A percentile compares a stretch with the other conserved stretches of the same genome.
These are phyloP conservation scores for Flaveria sonorensis DNA, from an alignment of 129 eudicot species.

Conservation along the genomic window DNA sequence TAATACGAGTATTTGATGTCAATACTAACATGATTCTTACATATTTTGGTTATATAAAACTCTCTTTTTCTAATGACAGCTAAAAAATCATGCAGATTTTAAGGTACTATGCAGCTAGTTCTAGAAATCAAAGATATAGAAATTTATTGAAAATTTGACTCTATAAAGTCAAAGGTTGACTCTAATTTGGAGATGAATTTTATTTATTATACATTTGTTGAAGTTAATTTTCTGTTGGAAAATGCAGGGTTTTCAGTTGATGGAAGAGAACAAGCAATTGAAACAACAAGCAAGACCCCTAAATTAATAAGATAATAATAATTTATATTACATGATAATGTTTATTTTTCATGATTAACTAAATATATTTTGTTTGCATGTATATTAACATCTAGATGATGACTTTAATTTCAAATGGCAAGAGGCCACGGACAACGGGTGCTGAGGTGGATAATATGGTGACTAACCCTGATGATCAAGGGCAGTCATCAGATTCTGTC, in stretches of 20 bases:
- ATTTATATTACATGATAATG: not conserved
- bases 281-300: conserved; percentile 44
- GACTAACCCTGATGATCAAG: conserved; percentile 46
- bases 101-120: too few relatives aligned
- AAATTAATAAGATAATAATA: not conserved
- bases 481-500: conserved; percentile 54
- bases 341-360: not conserved
- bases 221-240: not conserved
- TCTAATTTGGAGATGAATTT: not conserved
- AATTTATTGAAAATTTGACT: not conserved
- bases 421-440: conserved; percentile 30
- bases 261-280: conserved; percentile 58
- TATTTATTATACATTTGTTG: not conserved
- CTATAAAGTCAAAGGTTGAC: conserved; percentile 14
- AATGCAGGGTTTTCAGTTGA: conserved; percentile 47
- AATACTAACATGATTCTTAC: not conserved
- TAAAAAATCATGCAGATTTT: not conserved
- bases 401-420: conserved; percentile 35
- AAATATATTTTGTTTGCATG: not conserved
- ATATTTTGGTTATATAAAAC: not conserved
- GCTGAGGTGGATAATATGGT: conserved; percentile 34
- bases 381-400: conserved; percentile 30
- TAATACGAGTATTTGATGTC: not conserved
- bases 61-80: not conserved
- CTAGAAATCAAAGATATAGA: too few relatives aligned